phyloP scores from a whole-genome alignment of 176 grass and related monocot species.

The Echinochloa phyllopogon region DNA sequence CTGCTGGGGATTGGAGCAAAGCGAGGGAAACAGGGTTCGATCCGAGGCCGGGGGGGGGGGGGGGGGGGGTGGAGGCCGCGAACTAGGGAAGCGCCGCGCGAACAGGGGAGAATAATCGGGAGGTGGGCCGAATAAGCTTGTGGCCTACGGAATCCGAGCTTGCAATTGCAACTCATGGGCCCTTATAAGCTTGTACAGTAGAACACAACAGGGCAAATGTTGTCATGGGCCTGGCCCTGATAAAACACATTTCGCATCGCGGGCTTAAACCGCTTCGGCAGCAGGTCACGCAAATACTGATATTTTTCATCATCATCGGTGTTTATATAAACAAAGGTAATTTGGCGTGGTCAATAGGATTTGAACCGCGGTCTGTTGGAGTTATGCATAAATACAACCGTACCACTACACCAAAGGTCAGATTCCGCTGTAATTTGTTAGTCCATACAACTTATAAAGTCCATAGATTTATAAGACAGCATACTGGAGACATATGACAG shows the following conservation, averaged over 20 bases:
- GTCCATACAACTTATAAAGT: background rate
- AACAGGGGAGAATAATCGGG: slow-evolving; percentile 25
- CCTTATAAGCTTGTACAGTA: too few species aligned
- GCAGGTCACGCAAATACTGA: too few species aligned
- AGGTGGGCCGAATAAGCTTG: slow-evolving; percentile 11
- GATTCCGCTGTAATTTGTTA: background rate
- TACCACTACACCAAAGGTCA: background rate
- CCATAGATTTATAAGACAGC: too few species aligned
- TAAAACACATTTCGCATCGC: too few species aligned
- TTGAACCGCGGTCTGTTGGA: background rate
- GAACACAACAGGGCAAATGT: too few species aligned
- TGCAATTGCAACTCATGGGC: background rate
- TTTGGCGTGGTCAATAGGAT: background rate
- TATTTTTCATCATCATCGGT: too few species aligned
- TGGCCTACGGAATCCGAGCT: background rate
- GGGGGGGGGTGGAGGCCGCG: slow-evolving; percentile 26
- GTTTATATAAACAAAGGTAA: background rate
- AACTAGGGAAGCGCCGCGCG: background rate
- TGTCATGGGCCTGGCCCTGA: too few species aligned
- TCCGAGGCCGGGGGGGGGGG: slow-evolving; percentile 42
- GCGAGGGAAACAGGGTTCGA: slow-evolving; percentile 19
- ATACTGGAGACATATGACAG: background rate
- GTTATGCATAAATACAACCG: background rate
- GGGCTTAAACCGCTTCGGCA: too few species aligned
- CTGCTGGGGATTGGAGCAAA: slow-evolving; percentile 13